Evolutionary conservation across 495 filamentous ascomycete genomes (phyloP).

Genomic region (Pseudoneurospora amorphoporcata): DNA sequence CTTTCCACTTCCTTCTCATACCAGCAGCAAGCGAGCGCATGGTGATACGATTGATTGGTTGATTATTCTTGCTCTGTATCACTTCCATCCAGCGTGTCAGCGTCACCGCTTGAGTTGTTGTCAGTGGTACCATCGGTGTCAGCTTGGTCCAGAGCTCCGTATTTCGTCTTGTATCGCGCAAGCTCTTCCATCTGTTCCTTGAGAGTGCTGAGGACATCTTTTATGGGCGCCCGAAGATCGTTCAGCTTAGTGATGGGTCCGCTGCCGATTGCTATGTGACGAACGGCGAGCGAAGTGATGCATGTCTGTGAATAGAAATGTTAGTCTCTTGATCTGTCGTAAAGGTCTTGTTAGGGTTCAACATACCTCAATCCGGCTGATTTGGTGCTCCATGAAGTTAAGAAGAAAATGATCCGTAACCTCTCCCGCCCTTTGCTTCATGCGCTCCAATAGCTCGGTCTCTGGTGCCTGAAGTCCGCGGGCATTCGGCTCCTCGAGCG

Average conservation of each 20-base stretch:
- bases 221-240: constrained; percentile 42
- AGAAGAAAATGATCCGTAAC: constrained; percentile 76
- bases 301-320: constrained; percentile 36
- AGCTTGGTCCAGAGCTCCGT: constrained; percentile 22
- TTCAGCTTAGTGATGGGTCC: constrained; percentile 28
- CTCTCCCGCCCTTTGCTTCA: constrained; percentile 76
- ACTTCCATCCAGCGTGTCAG: constrained; percentile 13
- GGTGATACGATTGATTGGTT: not conserved
- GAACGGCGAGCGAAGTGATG: constrained; percentile 49
- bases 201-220: constrained; percentile 31
- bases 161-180: constrained; percentile 36
- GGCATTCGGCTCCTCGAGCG: constrained; percentile 55
- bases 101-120: not conserved
- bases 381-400: constrained; percentile 85
- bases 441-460: constrained; percentile 67
- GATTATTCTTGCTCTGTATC: constrained; percentile 23
- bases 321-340: constrained; percentile 6
- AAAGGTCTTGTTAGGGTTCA: not conserved
- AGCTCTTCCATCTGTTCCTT: constrained; percentile 35
- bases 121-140: not conserved
- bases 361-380: constrained; percentile 88
- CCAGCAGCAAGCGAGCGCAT: not conserved
- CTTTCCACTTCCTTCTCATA: not conserved
- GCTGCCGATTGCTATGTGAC: constrained; percentile 47
- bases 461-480: constrained; percentile 59